Percentiles rank a stretch among this genome's conserved stretches.
Evolutionary conservation across 2,329 filamentous ascomycete genomes (phyloP).

Genomic region (Xylaria sp.): DNA sequence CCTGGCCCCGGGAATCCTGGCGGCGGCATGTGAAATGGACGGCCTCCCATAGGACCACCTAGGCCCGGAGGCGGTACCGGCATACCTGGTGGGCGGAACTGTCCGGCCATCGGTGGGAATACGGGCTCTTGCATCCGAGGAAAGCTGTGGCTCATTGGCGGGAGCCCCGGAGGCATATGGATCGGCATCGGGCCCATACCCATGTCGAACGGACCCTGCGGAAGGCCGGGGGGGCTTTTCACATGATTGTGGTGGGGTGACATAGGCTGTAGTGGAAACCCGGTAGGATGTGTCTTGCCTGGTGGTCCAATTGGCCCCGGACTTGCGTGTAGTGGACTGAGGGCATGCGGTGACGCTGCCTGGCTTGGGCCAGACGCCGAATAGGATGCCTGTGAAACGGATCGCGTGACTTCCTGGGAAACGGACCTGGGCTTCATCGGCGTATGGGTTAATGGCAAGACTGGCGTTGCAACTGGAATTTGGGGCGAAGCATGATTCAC

Average conservation of each 20-base stretch:
- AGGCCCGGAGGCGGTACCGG: conserved; percentile 58
- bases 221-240: conserved; percentile 62
- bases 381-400: conserved; percentile 72
- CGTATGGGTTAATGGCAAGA: conserved; percentile 80
- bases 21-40: conserved; percentile 54
- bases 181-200: conserved; percentile 62
- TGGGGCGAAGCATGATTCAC: conserved; percentile 76
- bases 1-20: conserved; percentile 58
- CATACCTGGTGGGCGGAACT: conserved; percentile 55
- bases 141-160: conserved; percentile 61
- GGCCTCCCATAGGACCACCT: conserved; percentile 48
- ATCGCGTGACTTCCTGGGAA: conserved; percentile 78
- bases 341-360: conserved; percentile 63
- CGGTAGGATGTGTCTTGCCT: conserved; percentile 62
- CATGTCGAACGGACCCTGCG: conserved; percentile 48
- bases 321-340: conserved; percentile 69
- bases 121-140: conserved; percentile 48
- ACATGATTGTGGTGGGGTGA: conserved; percentile 66
- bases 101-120: conserved; percentile 49
- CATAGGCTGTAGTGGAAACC: conserved; percentile 56
- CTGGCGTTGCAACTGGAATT: conserved; percentile 78
- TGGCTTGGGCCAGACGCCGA: conserved; percentile 61
- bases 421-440: conserved; percentile 76
- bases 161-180: conserved; percentile 60
- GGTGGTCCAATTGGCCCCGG: conserved; percentile 66